Evolutionary conservation across 164 flowering plant genomes (phyloP).

Genomic region (Kalanchoe fedtschenkoi): DNA sequence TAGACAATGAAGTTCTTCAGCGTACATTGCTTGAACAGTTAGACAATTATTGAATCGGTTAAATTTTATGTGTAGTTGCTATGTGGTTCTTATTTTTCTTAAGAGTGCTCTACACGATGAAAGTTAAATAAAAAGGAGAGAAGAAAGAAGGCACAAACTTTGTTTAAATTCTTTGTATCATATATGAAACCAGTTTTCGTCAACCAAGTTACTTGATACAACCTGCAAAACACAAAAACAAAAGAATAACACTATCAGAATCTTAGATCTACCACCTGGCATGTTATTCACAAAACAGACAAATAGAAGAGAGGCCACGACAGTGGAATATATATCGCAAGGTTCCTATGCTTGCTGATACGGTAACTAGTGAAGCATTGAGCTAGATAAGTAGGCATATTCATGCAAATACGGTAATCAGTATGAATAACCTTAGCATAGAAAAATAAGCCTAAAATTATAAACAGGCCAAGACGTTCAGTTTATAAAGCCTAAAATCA

Average conservation of each 20-base stretch:
- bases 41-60: not conserved
- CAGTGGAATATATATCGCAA: not conserved
- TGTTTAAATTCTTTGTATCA: slow-evolving; percentile 56
- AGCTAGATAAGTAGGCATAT: not conserved
- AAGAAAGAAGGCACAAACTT: slow-evolving; percentile 52
- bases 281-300: not conserved
- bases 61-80: not conserved
- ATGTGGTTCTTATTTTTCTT: not conserved
- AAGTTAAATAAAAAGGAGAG: not conserved
- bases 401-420: not conserved
- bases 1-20: not conserved
- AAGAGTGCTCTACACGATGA: not conserved
- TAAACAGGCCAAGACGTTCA: too few species aligned
- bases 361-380: not conserved
- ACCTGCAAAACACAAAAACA: slow-evolving; percentile 50
- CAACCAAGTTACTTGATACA: slow-evolving; percentile 93
- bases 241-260: slow-evolving; percentile 14
- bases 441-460: too few species aligned
- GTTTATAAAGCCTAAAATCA: not conserved
- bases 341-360: not conserved
- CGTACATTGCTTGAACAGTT: not conserved
- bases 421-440: not conserved
- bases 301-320: not conserved
- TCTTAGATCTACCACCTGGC: not conserved
- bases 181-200: slow-evolving; percentile 71